Conservation (phyloP, 192 early-diverging fungal species). For the Coemansia sp. region DNA sequence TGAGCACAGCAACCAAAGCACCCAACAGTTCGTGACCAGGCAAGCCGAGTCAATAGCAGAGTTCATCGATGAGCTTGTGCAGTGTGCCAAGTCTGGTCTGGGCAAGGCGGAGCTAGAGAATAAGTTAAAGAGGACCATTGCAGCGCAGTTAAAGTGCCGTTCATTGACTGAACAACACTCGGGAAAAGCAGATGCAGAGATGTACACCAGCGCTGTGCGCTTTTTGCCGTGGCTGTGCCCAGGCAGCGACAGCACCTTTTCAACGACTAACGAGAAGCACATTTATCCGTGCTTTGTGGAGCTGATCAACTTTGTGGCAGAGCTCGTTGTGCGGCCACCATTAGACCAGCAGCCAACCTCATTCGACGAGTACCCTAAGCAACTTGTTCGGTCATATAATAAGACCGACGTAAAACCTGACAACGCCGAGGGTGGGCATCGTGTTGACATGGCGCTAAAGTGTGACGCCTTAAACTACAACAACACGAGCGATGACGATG, state of each 20-base stretch:
- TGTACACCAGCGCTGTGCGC: background rate
- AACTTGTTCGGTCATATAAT: constrained; percentile 1
- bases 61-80: background rate
- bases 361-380: too few species aligned
- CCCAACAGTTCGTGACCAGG: background rate
- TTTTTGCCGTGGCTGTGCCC: too few species aligned
- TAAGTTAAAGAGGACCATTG: background rate
- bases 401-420: background rate
- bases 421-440: background rate
- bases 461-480: background rate
- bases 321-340: too few species aligned
- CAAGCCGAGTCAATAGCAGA: background rate
- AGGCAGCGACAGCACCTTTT: too few species aligned
- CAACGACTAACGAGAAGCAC: too few species aligned
- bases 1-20: background rate
- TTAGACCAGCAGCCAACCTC: too few species aligned
- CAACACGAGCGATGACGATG: background rate
- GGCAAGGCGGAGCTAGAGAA: background rate
- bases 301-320: too few species aligned
- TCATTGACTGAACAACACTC: background rate
- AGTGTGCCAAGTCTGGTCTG: background rate
- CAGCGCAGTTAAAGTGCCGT: background rate
- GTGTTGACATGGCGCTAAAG: constrained; percentile 2
- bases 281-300: too few species aligned
- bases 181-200: background rate